phyloP scores from a whole-genome alignment of 441 rosid genomes.

The Breynia disticha region DNA sequence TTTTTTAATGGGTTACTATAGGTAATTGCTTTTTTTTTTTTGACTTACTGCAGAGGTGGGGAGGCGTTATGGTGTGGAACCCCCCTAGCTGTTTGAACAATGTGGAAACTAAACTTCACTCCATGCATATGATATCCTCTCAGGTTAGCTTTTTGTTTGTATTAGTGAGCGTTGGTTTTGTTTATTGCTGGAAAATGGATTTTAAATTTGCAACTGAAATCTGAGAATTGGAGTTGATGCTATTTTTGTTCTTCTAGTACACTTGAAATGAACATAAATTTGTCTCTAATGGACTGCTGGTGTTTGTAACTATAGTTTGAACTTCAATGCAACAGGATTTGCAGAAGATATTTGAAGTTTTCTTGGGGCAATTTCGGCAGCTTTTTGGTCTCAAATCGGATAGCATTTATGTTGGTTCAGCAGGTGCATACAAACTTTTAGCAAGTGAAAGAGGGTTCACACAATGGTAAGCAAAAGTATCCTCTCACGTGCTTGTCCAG shows the following conservation, averaged over 20 bases:
- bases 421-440: conserved; percentile 52
- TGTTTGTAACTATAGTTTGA: conserved; percentile 4
- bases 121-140: conserved; percentile 36
- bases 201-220: no score
- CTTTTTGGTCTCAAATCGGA: conserved; percentile 75
- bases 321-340: conserved; percentile 57
- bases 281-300: no score
- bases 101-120: conserved; percentile 28
- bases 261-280: no score
- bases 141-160: conserved; percentile 40
- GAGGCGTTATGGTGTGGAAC: conserved; percentile 87
- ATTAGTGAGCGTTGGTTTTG: not conserved
- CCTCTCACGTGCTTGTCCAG: conserved; percentile 1
- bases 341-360: conserved; percentile 62
- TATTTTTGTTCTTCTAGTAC: no score
- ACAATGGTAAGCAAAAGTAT: conserved; percentile 53
- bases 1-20: conserved; percentile 7
- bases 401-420: conserved; percentile 34
- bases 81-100: conserved; percentile 45
- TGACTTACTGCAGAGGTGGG: conserved; percentile 76
- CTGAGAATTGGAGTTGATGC: no score
- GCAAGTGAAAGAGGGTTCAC: conserved; percentile 81
- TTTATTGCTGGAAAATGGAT: not conserved
- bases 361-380: conserved; percentile 88
- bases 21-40: conserved; percentile 3